Evolutionary conservation across 2,329 filamentous ascomycete species (phyloP), one percentile per base, ranked within the genome.

Genomic region (Nemania serpens): DNA sequence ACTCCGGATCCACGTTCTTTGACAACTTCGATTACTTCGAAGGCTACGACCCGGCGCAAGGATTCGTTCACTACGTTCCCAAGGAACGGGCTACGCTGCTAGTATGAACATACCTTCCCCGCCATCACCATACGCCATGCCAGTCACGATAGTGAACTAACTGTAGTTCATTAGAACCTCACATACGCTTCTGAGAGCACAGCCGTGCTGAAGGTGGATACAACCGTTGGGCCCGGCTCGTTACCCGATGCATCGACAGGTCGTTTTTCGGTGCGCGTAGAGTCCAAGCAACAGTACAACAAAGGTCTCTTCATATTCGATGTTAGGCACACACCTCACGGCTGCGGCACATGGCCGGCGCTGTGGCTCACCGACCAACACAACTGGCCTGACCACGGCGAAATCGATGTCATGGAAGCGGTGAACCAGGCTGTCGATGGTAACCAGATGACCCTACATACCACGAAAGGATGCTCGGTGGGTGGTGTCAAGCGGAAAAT

Each of bases 301-400:
- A 75, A 71, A n/a, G 87, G 87, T 0, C 81, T 89, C n/a, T 89
- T 89, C 75, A 76, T 89, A 68, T 89, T 89, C 68, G 86, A 89
- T 69, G 78, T 89, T 65, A 79, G 82, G 62, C 87, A 89, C 74
- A 84, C 83, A 0, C 87, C 87, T 0, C 84, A 79, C 67, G 87
- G 85, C 43, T 89, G 87, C 69, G 85, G 80, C 3, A 85, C 82
- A 20, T 90, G 85, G 88, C 85, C 86, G 1, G 82, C 88, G 0
- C 79, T 91, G 11, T 90, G 88, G 88, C 77, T 90, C 6, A 79
- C 80, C 0, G 88, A 90, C 70, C 76, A 79, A 0, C 74, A 71
- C 66, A 81, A 87, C 75, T 88, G 87, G 88, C 87, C 88, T 3
- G 67, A 71, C 5, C 79, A 88, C 64, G 87, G 87, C 60, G 88